phyloP scores from a whole-genome alignment of 1,284 basidiomycete species.

The Ustilago bromivora region DNA sequence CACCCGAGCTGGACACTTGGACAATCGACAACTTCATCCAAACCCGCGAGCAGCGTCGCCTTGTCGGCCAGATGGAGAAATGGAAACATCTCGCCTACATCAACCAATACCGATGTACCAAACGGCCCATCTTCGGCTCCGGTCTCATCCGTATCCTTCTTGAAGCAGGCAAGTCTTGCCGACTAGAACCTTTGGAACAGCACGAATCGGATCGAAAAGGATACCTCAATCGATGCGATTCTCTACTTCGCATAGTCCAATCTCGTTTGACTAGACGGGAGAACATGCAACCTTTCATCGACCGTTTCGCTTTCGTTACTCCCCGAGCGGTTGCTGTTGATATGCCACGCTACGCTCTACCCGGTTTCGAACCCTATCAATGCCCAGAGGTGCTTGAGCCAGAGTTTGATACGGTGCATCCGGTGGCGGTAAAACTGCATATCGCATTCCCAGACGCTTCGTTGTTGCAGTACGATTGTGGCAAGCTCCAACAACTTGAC shows the following conservation, averaged over 20 bases:
- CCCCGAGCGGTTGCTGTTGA: conserved; percentile 83
- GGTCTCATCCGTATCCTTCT: conserved; percentile 44
- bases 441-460: conserved; percentile 93
- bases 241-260: conserved; percentile 69
- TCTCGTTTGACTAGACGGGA: conserved; percentile 77
- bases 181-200: conserved; percentile 33
- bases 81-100: conserved; percentile 81
- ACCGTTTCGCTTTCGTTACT: conserved; percentile 85
- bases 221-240: conserved; percentile 76
- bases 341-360: conserved; percentile 76
- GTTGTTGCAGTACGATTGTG: conserved; percentile 94
- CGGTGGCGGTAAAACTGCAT: conserved; percentile 83
- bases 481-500: conserved; percentile 89
- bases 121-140: conserved; percentile 76
- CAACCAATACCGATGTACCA: conserved; percentile 80
- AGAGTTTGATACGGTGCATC: conserved; percentile 75
- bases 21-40: conserved; percentile 80
- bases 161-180: conserved; percentile 19
- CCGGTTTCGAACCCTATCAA: conserved; percentile 69
- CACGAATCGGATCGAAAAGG: conserved; percentile 70
- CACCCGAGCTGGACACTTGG: conserved; percentile 75
- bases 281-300: conserved; percentile 75
- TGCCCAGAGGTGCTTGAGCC: conserved; percentile 45
- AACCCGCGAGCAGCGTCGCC: conserved; percentile 75
- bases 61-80: conserved; percentile 74